A percentile compares a stretch with the other conserved stretches of the same genome.
Conservation (phyloP, 306 rosid species). For the Casuarina equisetifolia region DNA sequence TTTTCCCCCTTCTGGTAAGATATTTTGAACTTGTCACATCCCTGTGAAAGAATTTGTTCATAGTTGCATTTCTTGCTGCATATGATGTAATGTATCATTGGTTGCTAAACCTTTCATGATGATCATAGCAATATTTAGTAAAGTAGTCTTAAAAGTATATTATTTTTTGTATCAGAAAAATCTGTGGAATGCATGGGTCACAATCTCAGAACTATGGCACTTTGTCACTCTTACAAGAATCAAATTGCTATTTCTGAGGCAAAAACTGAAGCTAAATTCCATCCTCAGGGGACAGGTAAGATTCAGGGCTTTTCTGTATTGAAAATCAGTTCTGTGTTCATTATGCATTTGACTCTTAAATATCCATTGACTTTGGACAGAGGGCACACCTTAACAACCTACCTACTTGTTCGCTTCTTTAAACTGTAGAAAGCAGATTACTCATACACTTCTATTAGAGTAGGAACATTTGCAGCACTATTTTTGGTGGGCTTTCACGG, state of each 20-base stretch:
- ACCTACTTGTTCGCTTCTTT: not conserved
- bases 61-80: not conserved
- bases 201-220: slow-evolving; percentile 92
- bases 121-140: slow-evolving; percentile 22
- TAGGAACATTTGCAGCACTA: not conserved
- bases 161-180: slow-evolving; percentile 65
- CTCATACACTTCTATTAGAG: not conserved
- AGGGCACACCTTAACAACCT: slow-evolving; percentile 12
- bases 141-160: slow-evolving; percentile 26
- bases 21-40: not conserved
- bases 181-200: slow-evolving; percentile 98
- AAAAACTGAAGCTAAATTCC: slow-evolving; percentile 89
- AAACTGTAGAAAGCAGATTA: not conserved
- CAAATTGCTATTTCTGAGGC: slow-evolving; percentile 87
- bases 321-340: not conserved
- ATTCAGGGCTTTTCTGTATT: slow-evolving; percentile 26
- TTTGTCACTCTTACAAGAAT: slow-evolving; percentile 93
- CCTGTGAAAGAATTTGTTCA: not conserved
- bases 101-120: slow-evolving; percentile 4
- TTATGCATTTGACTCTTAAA: slow-evolving; percentile 23
- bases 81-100: slow-evolving; percentile 12
- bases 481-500: not conserved
- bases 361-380: not conserved
- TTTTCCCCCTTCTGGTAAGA: not conserved
- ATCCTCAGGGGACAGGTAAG: slow-evolving; percentile 93